Base-by-base conservation (phyloP, 805 yeast species). In the Hanseniaspora osmophila region DNA sequence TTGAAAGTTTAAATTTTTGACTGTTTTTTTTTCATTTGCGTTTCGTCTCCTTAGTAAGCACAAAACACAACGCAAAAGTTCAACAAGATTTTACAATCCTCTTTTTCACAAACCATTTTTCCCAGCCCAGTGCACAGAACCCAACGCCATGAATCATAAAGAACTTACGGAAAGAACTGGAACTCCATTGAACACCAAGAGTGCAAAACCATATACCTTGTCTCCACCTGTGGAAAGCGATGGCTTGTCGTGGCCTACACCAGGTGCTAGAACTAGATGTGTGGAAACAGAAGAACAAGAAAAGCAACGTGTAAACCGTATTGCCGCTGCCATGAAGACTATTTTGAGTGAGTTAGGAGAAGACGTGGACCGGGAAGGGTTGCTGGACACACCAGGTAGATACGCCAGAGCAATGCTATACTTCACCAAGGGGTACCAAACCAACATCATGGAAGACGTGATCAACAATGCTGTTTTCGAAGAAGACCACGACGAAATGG, bases 401-500 rank as follows among this genome's bases (percentile, higher is more conserved):
- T 92, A 88, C 62, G 98, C 99, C 0, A 72, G 94, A 49, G 98
- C 99, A 5, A 85, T 92, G 94, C 71, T 92, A 40, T 90, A 71
- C 58, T 86, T 92, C 70, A 92, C 99, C 17, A 85, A 86, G 60
- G 99, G 99, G 18, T 92, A 92, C 59, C 95, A 90, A 64, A 95
- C 88, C 54, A 88, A 87, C 61, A 82, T 92, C 49, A 73, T 84
- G 50, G 62, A 61, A 42, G 95, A 85, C 58, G 95, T 87, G 27
- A 83, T 92, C 57, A 90, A 92, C 56, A 73, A 88, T 49, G 98
- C 98, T 0, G 94, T 92, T 6, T 92, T 92, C 55, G 96, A 92
- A 61, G 97, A 92, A 61, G 95, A 92, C 60, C 98, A 92, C 60
- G 97, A 92, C 62, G 99, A 92, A 60, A 92, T 92, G 97, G 97